Evolutionary conservation across 1,284 basidiomycete species (phyloP).

Genomic region (Sporisorium reilianum): DNA sequence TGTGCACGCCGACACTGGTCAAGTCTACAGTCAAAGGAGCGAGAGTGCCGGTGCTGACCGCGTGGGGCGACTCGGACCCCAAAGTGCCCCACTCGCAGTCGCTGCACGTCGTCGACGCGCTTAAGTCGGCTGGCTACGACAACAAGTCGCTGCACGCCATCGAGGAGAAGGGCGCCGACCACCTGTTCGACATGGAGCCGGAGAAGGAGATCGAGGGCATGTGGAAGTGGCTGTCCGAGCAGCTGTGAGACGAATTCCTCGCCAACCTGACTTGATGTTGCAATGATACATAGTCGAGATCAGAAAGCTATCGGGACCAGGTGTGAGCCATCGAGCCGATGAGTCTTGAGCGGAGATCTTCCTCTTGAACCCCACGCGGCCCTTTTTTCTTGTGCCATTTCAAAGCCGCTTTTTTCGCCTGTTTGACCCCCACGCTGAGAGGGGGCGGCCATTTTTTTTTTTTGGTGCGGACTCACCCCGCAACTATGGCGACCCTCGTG

Average conservation of each 20-base stretch:
- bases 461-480: neutral
- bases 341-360: slow-evolving; percentile 5
- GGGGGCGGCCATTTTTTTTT: neutral
- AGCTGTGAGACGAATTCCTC: slow-evolving; percentile 12
- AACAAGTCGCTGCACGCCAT: slow-evolving; percentile 20
- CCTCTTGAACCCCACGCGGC: neutral
- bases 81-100: slow-evolving; percentile 54
- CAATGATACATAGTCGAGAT: neutral
- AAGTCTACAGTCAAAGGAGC: slow-evolving; percentile 8
- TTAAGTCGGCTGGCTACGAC: slow-evolving; percentile 36
- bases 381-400: neutral
- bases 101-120: slow-evolving; percentile 40
- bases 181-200: slow-evolving; percentile 49
- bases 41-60: slow-evolving; percentile 35
- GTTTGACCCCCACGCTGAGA: slow-evolving; percentile 5
- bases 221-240: slow-evolving; percentile 34
- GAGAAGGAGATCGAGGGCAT: slow-evolving; percentile 36
- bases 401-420: neutral
- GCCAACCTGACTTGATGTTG: too few relatives aligned
- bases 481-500: neutral
- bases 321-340: neutral
- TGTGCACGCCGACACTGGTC: slow-evolving; percentile 45
- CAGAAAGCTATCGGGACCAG: neutral
- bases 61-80: slow-evolving; percentile 49
- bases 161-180: slow-evolving; percentile 41